These are phyloP conservation scores for Aspergillus terreus DNA, from an alignment of 2,329 filamentous ascomycete species.

Conservation along the genomic window DNA sequence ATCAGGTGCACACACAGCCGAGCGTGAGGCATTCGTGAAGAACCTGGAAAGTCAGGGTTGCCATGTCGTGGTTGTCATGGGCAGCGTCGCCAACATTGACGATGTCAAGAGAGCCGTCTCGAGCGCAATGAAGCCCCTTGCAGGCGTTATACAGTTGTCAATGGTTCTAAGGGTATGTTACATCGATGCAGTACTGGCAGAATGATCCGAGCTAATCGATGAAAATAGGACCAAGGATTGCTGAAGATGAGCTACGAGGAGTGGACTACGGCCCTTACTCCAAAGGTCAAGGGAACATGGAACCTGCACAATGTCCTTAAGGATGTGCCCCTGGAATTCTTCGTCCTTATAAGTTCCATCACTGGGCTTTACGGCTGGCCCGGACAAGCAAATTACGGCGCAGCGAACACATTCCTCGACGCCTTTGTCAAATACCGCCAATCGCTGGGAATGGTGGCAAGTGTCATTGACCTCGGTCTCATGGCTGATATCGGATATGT, in stretches of 20 bases:
- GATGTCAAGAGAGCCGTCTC: slow-evolving; percentile 17
- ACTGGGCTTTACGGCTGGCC: slow-evolving; percentile 30
- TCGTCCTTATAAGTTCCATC: slow-evolving; percentile 33
- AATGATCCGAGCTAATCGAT: slow-evolving; percentile 1
- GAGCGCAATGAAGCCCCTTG: slow-evolving; percentile 8
- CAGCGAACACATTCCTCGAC: slow-evolving; percentile 32
- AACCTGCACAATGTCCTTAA: slow-evolving; percentile 23
- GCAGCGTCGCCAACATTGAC: slow-evolving; percentile 15
- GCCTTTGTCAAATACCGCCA: slow-evolving; percentile 24
- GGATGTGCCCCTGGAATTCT: slow-evolving; percentile 15
- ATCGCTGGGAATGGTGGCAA: slow-evolving; percentile 15
- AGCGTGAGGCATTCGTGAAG: slow-evolving; percentile 15
- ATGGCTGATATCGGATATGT: slow-evolving; percentile 25
- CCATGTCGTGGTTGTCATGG: slow-evolving; percentile 12
- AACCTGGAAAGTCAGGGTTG: slow-evolving; percentile 23
- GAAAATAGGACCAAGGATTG: slow-evolving; percentile 13
- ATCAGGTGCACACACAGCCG: slow-evolving; percentile 6
- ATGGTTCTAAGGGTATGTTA: slow-evolving; percentile 10
- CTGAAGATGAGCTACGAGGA: slow-evolving; percentile 35
- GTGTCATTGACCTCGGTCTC: slow-evolving; percentile 22
- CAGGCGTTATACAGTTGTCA: slow-evolving; percentile 20
- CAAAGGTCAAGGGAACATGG: slow-evolving; percentile 33
- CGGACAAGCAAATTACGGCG: slow-evolving; percentile 41
- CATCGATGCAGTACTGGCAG: not conserved
- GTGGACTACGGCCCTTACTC: slow-evolving; percentile 25